Evolutionary conservation across 2,329 filamentous ascomycete species (phyloP), one percentile per base, ranked within the genome.

Genomic region (Botryotinia convoluta): DNA sequence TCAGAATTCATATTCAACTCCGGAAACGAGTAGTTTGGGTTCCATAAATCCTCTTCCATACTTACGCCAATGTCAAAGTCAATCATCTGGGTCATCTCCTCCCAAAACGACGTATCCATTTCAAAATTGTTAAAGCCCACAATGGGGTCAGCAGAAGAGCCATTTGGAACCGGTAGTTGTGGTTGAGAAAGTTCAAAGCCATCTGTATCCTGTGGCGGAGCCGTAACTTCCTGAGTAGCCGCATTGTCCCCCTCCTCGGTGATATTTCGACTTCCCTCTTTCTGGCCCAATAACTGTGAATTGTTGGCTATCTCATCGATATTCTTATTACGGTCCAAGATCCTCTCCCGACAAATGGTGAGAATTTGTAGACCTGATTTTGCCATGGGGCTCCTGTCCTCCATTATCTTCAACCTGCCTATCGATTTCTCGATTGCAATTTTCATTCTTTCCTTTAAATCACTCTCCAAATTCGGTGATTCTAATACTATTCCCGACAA

Each of bases 51-150:
- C 51, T 60, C 67, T 37, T 69, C 54, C 51, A 69, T 60, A 26
- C n/a, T 35, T 16, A 42, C n/a, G 9, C 48, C 67, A 22, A 69
- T 37, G 59, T 69, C 54, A 32, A 69, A 60, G 59, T 69, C 54
- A 32, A 69, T 44, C 67, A 69, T 69, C 29, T 69, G 48, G 10
- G 44, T 69, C 51, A 69, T 69, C 37, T 69, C 67, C 12, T 69
- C 54, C 67, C 67, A 69, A 35, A 60, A 69, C 44, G 67, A 69
- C 22, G 51, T 44, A 32, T 37, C 39, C 67, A 60, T 45, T 59
- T 69, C 48, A 14, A 69, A 32, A 26, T 45, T 69, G 9, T 29
- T 63, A 1, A 63, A 63, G 4, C 39, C 37, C 12, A 29, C 37
- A 10, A 22, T 54, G 3, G 51, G n/a, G 12, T 14, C 14, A 22